phyloP scores from a whole-genome alignment of 2,329 filamentous ascomycete species.

The Dactylellina sp. region DNA sequence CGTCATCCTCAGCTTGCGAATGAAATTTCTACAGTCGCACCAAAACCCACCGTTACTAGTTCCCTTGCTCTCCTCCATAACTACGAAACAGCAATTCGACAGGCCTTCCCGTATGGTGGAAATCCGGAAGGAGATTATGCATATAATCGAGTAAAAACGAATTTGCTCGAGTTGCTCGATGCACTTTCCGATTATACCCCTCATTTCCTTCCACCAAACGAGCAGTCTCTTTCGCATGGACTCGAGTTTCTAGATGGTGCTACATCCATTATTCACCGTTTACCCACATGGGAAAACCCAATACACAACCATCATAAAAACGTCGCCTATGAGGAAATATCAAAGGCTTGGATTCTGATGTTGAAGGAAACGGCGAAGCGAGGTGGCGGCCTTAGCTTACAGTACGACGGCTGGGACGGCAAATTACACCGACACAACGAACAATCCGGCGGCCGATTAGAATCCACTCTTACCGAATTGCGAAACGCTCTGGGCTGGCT shows the following conservation, averaged over 20 bases:
- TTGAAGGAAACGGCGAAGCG: constrained; percentile 91
- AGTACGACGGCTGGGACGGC: constrained; percentile 93
- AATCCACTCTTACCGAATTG: constrained; percentile 73
- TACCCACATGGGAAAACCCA: constrained; percentile 91
- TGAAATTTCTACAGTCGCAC: constrained; percentile 85
- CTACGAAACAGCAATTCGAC: constrained; percentile 82
- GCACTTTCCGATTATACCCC: constrained; percentile 94
- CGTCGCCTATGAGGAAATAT: constrained; percentile 94
- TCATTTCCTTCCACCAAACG: constrained; percentile 92
- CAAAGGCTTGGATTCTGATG: constrained; percentile 90
- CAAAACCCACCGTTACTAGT: constrained; percentile 84
- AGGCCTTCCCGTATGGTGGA: constrained; percentile 85
- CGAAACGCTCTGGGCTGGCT: constrained; percentile 57
- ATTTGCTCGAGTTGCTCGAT: constrained; percentile 82
- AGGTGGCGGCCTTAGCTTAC: constrained; percentile 87
- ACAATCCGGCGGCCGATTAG: constrained; percentile 82
- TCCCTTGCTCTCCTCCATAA: constrained; percentile 82
- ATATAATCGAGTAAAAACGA: constrained; percentile 89
- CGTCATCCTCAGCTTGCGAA: constrained; percentile 85
- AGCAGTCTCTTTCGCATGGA: constrained; percentile 83
- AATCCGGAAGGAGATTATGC: constrained; percentile 89
- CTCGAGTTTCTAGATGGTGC: constrained; percentile 89
- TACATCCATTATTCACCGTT: constrained; percentile 86
- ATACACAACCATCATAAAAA: constrained; percentile 93
- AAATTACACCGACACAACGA: constrained; percentile 88